These are phyloP conservation scores for Paxillus rubicundulus DNA, from an alignment of 768 basidiomycete genomes.

Conservation along the genomic window DNA sequence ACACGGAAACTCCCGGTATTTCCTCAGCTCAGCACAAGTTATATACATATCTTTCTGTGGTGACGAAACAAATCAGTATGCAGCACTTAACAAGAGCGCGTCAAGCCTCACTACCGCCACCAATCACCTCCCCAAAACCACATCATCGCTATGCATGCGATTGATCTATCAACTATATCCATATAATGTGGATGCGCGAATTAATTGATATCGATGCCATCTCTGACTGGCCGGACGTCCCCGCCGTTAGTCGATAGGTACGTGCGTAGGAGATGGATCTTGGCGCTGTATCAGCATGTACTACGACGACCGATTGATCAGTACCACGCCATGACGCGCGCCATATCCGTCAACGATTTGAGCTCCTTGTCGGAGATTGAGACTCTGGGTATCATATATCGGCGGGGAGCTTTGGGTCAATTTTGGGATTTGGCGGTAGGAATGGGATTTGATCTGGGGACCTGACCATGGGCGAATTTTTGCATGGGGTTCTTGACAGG, in stretches of 20 bases:
- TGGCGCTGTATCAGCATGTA: constrained; percentile 27
- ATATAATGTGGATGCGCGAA: constrained; percentile 32
- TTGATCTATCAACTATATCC: constrained; percentile 24
- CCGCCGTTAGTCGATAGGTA: constrained; percentile 37
- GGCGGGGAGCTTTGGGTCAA: not conserved
- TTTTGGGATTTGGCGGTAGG: not conserved
- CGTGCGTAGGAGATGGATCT: constrained; percentile 40
- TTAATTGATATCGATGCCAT: constrained; percentile 39
- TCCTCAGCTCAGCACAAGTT: too few relatives aligned
- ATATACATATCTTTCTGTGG: too few relatives aligned
- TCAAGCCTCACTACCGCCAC: not conserved
- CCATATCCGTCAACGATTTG: constrained; percentile 26
- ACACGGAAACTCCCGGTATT: too few relatives aligned
- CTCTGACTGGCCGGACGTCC: constrained; percentile 31
- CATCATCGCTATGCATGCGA: constrained; percentile 35
- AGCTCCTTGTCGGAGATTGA: constrained; percentile 3
- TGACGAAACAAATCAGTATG: too few relatives aligned
- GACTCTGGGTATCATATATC: not conserved
- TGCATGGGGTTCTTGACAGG: not conserved
- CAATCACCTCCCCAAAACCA: constrained; percentile 32
- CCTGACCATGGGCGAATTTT: not conserved
- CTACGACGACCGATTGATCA: constrained; percentile 39
- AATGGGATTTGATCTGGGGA: not conserved
- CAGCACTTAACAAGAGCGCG: not conserved
- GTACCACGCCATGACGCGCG: constrained; percentile 39